phyloP scores from a whole-genome alignment of 2,329 filamentous ascomycete species.

The Penicillium sp. region DNA sequence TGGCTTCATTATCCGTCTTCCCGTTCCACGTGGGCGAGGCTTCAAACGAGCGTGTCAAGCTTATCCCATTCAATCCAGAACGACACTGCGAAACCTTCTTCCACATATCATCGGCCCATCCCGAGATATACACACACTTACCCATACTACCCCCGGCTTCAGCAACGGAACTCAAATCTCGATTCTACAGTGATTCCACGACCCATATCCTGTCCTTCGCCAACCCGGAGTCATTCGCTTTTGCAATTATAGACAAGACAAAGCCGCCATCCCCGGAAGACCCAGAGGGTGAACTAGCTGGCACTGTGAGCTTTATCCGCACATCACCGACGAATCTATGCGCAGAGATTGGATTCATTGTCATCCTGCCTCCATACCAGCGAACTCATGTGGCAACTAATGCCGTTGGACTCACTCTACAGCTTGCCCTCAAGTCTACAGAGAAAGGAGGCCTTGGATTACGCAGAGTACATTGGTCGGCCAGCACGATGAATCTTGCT shows the following conservation, averaged over 20 bases:
- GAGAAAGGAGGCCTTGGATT: constrained; percentile 17
- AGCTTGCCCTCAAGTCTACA: constrained; percentile 4
- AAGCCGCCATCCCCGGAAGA: constrained; percentile 16
- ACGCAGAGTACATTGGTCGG: constrained; percentile 15
- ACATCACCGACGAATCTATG: constrained; percentile 12
- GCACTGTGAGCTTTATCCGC: constrained; percentile 18
- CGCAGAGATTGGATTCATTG: constrained; percentile 21
- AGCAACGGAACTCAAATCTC: constrained; percentile 7
- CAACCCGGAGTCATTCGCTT: constrained; percentile 19
- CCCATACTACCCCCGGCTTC: constrained; percentile 9
- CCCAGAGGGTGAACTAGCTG: constrained; percentile 18
- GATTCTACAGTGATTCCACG: constrained; percentile 8
- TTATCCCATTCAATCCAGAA: constrained; percentile 21
- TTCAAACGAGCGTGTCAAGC: constrained; percentile 23
- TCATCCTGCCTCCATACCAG: constrained; percentile 22
- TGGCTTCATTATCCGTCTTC: constrained; percentile 9
- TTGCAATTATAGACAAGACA: constrained; percentile 23
- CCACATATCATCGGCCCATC: constrained; percentile 9
- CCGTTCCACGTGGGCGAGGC: constrained; percentile 4
- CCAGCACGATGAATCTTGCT: constrained; percentile 18
- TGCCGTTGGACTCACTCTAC: constrained; percentile 16
- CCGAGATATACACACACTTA: constrained; percentile 20
- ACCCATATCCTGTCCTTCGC: constrained; percentile 17
- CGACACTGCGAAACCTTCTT: constrained; percentile 16
- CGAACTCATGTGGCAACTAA: constrained; percentile 18